Evolutionary conservation across 306 rosid species (phyloP).

Genomic region (Acacia acuminata): DNA sequence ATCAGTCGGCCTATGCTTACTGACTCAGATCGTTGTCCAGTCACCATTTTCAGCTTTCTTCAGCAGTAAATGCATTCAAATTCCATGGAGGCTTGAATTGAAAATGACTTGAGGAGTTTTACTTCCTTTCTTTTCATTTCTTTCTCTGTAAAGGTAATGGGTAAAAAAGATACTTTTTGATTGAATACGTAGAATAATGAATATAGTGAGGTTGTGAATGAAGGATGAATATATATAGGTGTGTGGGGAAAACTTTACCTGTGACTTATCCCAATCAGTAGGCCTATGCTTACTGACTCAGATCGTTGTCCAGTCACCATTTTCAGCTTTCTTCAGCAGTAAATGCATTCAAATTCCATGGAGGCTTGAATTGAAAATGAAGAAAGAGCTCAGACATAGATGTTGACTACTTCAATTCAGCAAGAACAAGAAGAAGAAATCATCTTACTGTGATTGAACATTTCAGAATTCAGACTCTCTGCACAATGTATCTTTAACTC

Average conservation of each 20-base stretch:
- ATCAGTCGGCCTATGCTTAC: neutral
- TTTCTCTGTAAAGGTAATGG: neutral
- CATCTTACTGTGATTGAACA: neutral
- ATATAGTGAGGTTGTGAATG: neutral
- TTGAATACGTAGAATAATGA: neutral
- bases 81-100: too few relatives aligned
- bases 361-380: neutral
- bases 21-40: neutral
- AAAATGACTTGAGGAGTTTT: neutral
- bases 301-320: neutral
- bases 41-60: neutral
- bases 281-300: neutral
- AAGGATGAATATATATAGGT: neutral
- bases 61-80: neutral
- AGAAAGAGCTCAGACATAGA: neutral
- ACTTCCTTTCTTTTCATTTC: neutral
- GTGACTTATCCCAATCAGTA: constrained; percentile 2
- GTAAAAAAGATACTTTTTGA: neutral
- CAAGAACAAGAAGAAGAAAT: neutral
- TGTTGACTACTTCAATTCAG: neutral
- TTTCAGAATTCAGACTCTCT: neutral
- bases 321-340: neutral
- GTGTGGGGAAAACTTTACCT: neutral
- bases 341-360: neutral
- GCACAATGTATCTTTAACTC: neutral